Evolutionary conservation across 257 asterid species (phyloP).

Genomic region (Solanum rostratum): DNA sequence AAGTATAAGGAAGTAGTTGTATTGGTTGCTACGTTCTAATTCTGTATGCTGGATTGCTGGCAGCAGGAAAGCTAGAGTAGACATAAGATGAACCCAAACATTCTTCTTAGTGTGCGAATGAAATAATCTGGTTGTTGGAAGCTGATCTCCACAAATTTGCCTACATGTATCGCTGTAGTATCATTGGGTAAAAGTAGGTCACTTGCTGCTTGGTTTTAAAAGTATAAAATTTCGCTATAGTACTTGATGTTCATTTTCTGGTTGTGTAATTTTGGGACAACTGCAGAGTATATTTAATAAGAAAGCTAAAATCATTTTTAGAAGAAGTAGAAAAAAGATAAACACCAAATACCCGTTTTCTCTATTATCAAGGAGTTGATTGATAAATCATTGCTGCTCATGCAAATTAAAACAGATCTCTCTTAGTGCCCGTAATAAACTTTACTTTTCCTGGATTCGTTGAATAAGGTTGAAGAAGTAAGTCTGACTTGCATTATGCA

Average conservation of each 20-base stretch:
- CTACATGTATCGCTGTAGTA: neutral
- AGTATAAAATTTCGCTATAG: neutral
- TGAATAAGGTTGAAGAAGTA: neutral
- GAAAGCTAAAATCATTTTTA: neutral
- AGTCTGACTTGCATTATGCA: neutral
- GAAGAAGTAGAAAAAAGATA: neutral
- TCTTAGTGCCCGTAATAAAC: neutral
- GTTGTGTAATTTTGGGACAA: neutral
- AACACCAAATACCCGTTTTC: neutral
- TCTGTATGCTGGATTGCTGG: neutral
- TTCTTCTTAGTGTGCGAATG: neutral
- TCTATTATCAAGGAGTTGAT: neutral
- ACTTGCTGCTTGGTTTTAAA: neutral
- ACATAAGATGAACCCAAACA: neutral
- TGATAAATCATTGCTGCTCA: neutral
- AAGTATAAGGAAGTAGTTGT: neutral
- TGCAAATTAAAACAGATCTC: neutral
- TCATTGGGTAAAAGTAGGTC: neutral
- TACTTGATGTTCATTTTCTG: neutral
- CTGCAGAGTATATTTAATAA: neutral
- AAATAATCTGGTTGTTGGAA: neutral
- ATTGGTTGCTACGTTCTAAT: neutral
- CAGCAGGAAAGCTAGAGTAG: neutral
- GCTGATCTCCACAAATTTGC: neutral
- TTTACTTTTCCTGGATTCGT: neutral